Conservation (phyloP, 148 eudicot genomes). For the Amaranthus hypochondriacus region DNA sequence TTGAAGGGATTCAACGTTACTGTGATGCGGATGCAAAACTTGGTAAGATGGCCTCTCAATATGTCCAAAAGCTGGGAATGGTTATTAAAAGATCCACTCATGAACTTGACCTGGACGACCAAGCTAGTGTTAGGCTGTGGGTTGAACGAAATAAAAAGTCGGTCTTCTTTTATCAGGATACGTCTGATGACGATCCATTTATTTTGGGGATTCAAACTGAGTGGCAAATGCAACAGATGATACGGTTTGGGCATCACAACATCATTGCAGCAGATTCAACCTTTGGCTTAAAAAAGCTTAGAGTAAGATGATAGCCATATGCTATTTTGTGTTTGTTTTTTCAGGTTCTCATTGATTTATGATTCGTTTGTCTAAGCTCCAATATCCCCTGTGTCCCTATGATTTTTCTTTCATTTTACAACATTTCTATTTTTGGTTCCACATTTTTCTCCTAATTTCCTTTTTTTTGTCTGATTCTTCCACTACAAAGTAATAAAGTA, state of each 20-base stretch:
- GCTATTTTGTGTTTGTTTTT: constrained; percentile 1
- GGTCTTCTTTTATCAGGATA: constrained; percentile 69
- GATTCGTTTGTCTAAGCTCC: neutral
- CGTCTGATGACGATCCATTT: constrained; percentile 69
- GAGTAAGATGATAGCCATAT: constrained; percentile 43
- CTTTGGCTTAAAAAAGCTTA: constrained; percentile 82
- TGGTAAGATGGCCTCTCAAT: constrained; percentile 75
- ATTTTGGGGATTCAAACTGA: constrained; percentile 95
- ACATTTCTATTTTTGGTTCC: no score
- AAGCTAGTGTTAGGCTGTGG: constrained; percentile 85
- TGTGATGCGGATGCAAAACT: constrained; percentile 72
- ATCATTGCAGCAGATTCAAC: constrained; percentile 84
- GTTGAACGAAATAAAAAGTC: constrained; percentile 81
- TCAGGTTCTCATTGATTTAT: neutral
- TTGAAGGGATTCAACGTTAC: constrained; percentile 82
- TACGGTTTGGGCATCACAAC: constrained; percentile 81
- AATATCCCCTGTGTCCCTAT: neutral
- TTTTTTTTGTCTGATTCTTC: no score
- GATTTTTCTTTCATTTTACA: no score
- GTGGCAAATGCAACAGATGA: constrained; percentile 98
- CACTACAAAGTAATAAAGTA: no score
- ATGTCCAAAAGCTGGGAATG: constrained; percentile 91
- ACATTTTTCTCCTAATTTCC: no score
- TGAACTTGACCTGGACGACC: constrained; percentile 92
- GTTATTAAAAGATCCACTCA: constrained; percentile 85